Conservation (phyloP, 2,329 filamentous ascomycete species). For the Trichophyton rubrum region DNA sequence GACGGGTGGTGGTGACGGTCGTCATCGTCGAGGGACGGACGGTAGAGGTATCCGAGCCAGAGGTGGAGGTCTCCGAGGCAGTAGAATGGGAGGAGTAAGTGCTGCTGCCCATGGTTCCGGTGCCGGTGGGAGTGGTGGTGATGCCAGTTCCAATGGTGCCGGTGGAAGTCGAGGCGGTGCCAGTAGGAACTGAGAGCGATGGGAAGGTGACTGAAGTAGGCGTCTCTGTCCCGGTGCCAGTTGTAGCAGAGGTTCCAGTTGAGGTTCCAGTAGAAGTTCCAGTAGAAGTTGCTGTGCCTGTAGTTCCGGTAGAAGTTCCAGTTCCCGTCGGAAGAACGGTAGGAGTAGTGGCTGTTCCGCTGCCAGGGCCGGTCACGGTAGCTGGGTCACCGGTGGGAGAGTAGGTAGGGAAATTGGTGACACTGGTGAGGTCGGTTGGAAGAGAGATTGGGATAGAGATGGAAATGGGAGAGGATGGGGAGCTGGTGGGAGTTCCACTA, state of each 20-base stretch:
- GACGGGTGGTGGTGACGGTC: constrained; percentile 5
- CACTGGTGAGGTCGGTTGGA: neutral
- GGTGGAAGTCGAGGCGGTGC: neutral
- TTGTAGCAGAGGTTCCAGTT: neutral
- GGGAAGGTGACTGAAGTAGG: constrained; percentile 4
- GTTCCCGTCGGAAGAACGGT: no score
- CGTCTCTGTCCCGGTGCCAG: neutral
- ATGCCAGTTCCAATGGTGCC: neutral
- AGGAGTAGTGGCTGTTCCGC: neutral
- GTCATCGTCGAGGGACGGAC: neutral
- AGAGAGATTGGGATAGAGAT: neutral
- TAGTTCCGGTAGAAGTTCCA: neutral
- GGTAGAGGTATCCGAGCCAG: neutral
- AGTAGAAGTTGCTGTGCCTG: neutral
- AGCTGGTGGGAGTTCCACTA: neutral
- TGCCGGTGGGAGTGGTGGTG: neutral
- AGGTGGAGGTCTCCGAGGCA: constrained; percentile 3
- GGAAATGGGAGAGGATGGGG: neutral
- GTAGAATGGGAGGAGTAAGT: constrained; percentile 4
- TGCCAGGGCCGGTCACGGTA: neutral
- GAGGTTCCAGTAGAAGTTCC: neutral
- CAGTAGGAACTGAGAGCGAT: constrained; percentile 5
- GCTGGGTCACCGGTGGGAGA: neutral
- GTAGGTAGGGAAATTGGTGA: neutral
- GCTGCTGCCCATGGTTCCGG: constrained; percentile 5